Evolutionary conservation across 202 grass and related monocot species (phyloP).

Genomic region (Saccharum hybrid): DNA sequence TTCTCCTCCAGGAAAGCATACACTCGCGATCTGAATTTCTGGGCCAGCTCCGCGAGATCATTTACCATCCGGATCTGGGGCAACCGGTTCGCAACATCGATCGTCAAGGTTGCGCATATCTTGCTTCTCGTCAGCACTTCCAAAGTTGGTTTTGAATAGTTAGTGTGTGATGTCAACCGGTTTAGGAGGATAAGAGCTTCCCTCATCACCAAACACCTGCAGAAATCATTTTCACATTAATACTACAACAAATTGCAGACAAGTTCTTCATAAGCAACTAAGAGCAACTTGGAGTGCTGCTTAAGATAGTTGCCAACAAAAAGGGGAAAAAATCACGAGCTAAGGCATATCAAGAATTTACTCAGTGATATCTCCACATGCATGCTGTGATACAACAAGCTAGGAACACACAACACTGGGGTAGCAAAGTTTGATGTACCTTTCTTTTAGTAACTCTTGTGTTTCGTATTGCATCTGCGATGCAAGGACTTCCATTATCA

Average conservation of each 20-base stretch:
- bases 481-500: constrained; percentile 75
- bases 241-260: not conserved
- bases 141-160: constrained; percentile 75
- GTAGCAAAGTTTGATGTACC: constrained; percentile 53
- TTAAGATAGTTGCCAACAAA: constrained; percentile 9
- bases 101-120: constrained; percentile 62
- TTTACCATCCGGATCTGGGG: constrained; percentile 60
- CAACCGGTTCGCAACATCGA: constrained; percentile 67
- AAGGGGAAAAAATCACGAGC: not conserved
- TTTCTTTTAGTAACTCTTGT: constrained; percentile 64
- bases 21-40: constrained; percentile 64
- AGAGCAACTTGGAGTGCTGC: not conserved
- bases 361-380: not conserved
- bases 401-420: constrained; percentile 7
- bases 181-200: constrained; percentile 91
- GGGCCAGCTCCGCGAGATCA: constrained; percentile 68
- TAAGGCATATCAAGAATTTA: not conserved
- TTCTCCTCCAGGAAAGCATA: constrained; percentile 67
- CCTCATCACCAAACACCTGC: constrained; percentile 73
- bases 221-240: constrained; percentile 14
- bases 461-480: constrained; percentile 64
- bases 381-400: constrained; percentile 1
- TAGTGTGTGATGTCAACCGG: constrained; percentile 69
- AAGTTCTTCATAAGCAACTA: not conserved
- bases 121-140: constrained; percentile 66